Evolutionary conservation across 768 basidiomycete genomes (phyloP).

Genomic region (Gymnopilus junonius): DNA sequence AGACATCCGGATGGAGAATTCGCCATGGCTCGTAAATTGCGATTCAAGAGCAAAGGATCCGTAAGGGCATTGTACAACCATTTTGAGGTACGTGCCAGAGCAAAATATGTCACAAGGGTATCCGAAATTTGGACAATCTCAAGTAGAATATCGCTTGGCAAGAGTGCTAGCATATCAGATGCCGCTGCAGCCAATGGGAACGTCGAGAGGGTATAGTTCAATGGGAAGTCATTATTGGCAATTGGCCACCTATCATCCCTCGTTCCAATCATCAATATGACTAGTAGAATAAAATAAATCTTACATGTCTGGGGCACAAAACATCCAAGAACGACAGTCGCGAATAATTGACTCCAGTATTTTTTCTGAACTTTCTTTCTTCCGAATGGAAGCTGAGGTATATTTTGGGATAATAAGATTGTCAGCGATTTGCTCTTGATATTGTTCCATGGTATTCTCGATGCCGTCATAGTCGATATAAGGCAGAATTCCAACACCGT

Average conservation of each 20-base stretch:
- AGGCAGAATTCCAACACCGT: not conserved
- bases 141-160: not conserved
- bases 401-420: not conserved
- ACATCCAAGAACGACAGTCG: conserved; percentile 13
- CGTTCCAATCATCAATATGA: too few relatives aligned
- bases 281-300: not conserved
- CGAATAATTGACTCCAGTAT: not conserved
- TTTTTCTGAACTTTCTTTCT: not conserved
- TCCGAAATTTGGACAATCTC: not conserved
- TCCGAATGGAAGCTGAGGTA: not conserved
- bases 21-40: not conserved
- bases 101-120: not conserved
- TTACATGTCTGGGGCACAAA: conserved; percentile 7
- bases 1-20: not conserved
- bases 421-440: not conserved
- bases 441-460: conserved; percentile 9
- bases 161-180: not conserved
- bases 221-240: not conserved
- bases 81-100: not conserved
- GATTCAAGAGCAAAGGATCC: not conserved
- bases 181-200: not conserved
- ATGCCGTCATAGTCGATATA: conserved; percentile 1
- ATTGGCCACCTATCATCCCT: not conserved
- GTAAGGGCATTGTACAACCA: not conserved
- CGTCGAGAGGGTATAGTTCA: not conserved